Percentiles rank a stretch among this genome's conserved stretches.
phyloP scores from a whole-genome alignment of 2,329 filamentous ascomycete genomes.

The Aureobasidium leucospermi region DNA sequence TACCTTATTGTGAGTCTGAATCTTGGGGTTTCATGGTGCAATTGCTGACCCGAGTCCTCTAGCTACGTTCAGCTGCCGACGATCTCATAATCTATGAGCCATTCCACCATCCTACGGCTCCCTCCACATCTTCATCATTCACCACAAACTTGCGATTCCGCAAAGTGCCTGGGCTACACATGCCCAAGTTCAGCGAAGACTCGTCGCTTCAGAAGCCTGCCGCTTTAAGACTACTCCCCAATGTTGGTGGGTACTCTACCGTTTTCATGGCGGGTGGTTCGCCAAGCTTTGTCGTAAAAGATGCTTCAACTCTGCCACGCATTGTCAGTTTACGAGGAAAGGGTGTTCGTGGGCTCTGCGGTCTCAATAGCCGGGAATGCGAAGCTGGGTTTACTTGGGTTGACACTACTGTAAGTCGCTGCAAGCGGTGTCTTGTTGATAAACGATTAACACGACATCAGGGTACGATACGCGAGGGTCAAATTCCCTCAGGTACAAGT shows the following conservation, averaged over 20 bases:
- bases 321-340: conserved; percentile 60
- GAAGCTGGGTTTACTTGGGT: conserved; percentile 78
- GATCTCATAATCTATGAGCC: conserved; percentile 86
- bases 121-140: conserved; percentile 36
- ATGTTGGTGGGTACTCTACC: conserved; percentile 69
- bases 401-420: conserved; percentile 46
- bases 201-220: conserved; percentile 41
- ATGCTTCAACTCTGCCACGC: conserved; percentile 62
- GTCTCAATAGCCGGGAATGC: conserved; percentile 70
- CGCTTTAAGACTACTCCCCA: conserved; percentile 51
- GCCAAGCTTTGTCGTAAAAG: conserved; percentile 75
- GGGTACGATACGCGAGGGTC: conserved; percentile 65
- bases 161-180: conserved; percentile 62
- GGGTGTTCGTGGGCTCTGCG: conserved; percentile 62
- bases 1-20: conserved; percentile 65
- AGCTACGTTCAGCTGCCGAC: conserved; percentile 72
- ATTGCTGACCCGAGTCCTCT: background rate
- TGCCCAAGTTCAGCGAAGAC: conserved; percentile 52
- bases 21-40: no score
- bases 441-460: conserved; percentile 28
- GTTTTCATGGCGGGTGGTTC: conserved; percentile 77
- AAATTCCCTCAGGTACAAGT: conserved; percentile 59
- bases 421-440: background rate
- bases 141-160: conserved; percentile 61
- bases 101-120: conserved; percentile 45